Evolutionary conservation across 2,329 filamentous ascomycete genomes (phyloP), one percentile per base, ranked within the genome.

Genomic region (Cephalotrichum gorgonifer): DNA sequence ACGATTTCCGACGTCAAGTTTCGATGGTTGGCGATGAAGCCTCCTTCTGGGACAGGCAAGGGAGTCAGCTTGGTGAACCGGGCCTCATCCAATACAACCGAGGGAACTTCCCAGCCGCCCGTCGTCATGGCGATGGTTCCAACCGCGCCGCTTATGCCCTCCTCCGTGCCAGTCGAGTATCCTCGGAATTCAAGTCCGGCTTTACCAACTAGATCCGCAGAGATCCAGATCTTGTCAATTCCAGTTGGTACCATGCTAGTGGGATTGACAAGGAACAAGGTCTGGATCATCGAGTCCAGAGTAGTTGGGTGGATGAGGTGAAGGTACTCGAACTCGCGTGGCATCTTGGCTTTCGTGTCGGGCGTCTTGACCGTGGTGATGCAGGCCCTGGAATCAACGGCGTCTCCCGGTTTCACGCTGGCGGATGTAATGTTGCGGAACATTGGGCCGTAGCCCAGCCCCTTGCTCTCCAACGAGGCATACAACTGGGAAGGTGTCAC

Each of bases 221-320:
- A 68, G n/a, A 78, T 58, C 45, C 68, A 74, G 4, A 78, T 56
- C 31, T 65, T 71, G 4, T 65, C 60, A 39, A 76, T 65, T 17
- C 60, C 66, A 0, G 69, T 70, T 0, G 75, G 74, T 0, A 78
- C 68, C 73, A 76, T 78, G 2, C 72, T 65, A 9, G 62, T 60
- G 3, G 64, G 61, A 4, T 69, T 63, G 3, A 76, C 61, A 6
- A 67, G 64, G 46, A 79, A 71, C 1, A 74, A 63, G 1, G 69
- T 68, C 49, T 81, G 78, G 23, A 81, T 70, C 58, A 79, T 71
- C 3, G 72, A 62, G 54, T 81, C 78, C 12, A 81, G 62, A 0
- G 76, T 78, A 4, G 73, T 69, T 0, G 78, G 78, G 53, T 81
- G 78, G n/a, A 81, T 68, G 4, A 78, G 50, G 53, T 79, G 74